These are phyloP conservation scores for Wickerhamiella azymoides DNA, from an alignment of 805 yeast genomes.

Conservation along the genomic window DNA sequence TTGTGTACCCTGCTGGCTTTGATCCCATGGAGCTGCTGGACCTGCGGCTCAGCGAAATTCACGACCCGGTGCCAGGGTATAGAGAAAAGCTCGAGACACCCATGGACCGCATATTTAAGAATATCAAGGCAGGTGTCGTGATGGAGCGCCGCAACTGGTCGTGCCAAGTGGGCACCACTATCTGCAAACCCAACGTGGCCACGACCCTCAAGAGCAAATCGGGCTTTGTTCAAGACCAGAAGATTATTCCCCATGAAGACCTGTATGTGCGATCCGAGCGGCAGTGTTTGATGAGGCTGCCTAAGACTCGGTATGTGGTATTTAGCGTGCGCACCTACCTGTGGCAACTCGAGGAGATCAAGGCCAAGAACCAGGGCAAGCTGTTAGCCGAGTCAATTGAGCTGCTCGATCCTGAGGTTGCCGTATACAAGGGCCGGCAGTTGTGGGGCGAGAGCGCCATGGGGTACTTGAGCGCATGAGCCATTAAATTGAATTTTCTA, in stretches of 20 bases:
- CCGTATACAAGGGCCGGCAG: conserved; percentile 16
- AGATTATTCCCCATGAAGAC: conserved; percentile 21
- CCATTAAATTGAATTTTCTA: not conserved
- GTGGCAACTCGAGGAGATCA: conserved; percentile 36
- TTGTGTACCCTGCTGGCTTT: conserved; percentile 64
- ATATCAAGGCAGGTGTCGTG: conserved; percentile 4
- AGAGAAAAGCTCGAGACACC: conserved; percentile 38
- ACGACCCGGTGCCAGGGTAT: conserved; percentile 63
- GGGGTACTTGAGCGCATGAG: conserved; percentile 8
- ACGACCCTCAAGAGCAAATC: conserved; percentile 31
- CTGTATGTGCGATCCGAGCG: conserved; percentile 46
- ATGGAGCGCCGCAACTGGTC: conserved; percentile 15
- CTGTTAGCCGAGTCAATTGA: conserved; percentile 50
- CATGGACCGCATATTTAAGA: conserved; percentile 53
- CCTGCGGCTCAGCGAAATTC: conserved; percentile 44
- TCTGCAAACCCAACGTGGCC: not conserved
- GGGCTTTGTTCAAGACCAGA: conserved; percentile 36
- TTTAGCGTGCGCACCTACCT: conserved; percentile 45
- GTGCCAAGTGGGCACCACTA: conserved; percentile 30
- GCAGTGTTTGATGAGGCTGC: conserved; percentile 40
- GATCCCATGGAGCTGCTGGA: conserved; percentile 44
- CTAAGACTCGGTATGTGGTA: conserved; percentile 32
- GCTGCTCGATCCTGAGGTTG: conserved; percentile 21
- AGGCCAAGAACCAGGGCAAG: conserved; percentile 33
- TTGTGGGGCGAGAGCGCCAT: conserved; percentile 16